Conservation (phyloP, 768 basidiomycete species). For the Naganishia randhawae region DNA sequence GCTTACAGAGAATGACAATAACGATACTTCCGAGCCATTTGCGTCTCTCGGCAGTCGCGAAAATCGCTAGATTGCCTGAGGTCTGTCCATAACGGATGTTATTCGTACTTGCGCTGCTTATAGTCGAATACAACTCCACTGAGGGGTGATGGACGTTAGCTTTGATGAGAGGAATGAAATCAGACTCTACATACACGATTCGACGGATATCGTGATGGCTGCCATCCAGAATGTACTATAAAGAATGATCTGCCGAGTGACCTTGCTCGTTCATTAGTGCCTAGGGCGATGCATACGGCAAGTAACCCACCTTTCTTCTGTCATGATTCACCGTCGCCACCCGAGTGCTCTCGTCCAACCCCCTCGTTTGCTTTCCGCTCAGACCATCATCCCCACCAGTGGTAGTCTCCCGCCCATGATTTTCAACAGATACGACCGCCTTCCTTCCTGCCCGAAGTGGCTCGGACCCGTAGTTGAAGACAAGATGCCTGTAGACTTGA, state of each 20-base stretch:
- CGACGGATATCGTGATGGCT: slow-evolving; percentile 14
- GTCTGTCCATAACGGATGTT: too few species aligned
- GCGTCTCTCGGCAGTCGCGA: neutral
- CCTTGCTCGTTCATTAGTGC: neutral
- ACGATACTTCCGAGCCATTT: neutral
- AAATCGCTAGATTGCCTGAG: neutral
- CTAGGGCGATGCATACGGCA: neutral
- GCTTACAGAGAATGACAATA: slow-evolving; percentile 5
- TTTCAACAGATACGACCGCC: neutral
- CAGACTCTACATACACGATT: slow-evolving; percentile 21
- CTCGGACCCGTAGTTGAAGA: slow-evolving; percentile 45
- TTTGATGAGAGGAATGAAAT: neutral
- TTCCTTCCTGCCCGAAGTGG: slow-evolving; percentile 28
- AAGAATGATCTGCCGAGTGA: slow-evolving; percentile 6
- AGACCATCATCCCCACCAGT: neutral
- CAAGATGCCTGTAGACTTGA: slow-evolving; percentile 46
- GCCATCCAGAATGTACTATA: neutral
- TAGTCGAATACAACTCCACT: slow-evolving; percentile 10
- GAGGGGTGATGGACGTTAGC: neutral
- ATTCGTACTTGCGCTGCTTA: neutral
- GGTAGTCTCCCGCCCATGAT: neutral
- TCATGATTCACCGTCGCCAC: neutral
- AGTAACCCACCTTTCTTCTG: neutral
- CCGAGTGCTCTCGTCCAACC: neutral
- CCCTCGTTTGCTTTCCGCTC: neutral